Conservation (phyloP, 202 grass and related monocot genomes). For the Cymbopogon flexuosus region DNA sequence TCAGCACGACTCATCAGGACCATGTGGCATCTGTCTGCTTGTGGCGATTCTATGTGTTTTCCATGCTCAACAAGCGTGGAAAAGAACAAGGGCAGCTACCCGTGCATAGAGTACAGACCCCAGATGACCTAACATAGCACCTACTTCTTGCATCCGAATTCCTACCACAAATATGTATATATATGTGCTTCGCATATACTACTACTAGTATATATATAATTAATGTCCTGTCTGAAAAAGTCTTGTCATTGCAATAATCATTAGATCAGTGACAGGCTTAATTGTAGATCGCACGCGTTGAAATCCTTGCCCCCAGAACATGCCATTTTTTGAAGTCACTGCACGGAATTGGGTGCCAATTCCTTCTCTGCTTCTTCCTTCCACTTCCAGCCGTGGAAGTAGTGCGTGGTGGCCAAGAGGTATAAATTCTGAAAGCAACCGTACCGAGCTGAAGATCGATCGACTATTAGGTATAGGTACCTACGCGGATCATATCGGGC, state of each 20-base stretch:
- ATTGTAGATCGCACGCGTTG: not conserved
- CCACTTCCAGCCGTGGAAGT: not conserved
- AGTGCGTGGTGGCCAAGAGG: not conserved
- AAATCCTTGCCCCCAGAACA: not conserved
- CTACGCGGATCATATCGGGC: not conserved
- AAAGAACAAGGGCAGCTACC: constrained; percentile 22
- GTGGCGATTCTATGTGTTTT: constrained; percentile 18
- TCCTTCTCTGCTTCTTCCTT: not conserved
- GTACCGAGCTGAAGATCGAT: not conserved
- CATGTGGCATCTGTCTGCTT: constrained; percentile 27
- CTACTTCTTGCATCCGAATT: constrained; percentile 13
- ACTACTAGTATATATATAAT: not conserved
- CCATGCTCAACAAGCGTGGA: constrained; percentile 25
- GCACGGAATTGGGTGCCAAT: not conserved
- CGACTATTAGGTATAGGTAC: not conserved
- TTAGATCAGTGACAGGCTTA: not conserved
- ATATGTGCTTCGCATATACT: not conserved
- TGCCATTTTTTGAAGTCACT: constrained; percentile 27
- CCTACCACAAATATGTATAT: not conserved
- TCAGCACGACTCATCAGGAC: not conserved
- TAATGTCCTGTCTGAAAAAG: not conserved
- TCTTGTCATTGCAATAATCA: not conserved
- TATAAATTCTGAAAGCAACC: constrained; percentile 21
- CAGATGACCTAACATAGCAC: constrained; percentile 34
- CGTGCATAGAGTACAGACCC: constrained; percentile 30